phyloP scores from a whole-genome alignment of 2,329 filamentous ascomycete genomes.

The Claviceps quebecensis region DNA sequence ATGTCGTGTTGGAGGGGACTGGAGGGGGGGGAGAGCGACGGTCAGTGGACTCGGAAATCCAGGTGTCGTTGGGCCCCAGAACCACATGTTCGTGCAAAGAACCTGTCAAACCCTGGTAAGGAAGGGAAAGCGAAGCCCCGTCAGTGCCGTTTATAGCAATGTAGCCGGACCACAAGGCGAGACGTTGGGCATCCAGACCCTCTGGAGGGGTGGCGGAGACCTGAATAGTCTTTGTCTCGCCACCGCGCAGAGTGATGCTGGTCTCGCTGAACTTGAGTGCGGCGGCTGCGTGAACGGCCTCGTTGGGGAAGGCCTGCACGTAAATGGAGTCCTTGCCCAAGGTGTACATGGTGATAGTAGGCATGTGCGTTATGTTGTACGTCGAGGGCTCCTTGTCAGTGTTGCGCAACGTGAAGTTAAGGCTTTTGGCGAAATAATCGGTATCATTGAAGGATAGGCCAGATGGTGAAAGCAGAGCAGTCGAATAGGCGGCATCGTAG shows the following conservation, averaged over 20 bases:
- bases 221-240: constrained; percentile 2
- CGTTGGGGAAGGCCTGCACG: constrained; percentile 30
- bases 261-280: constrained; percentile 10
- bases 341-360: constrained; percentile 40
- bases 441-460: constrained; percentile 52
- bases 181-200: constrained; percentile 3
- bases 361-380: constrained; percentile 36
- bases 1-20: constrained; percentile 22
- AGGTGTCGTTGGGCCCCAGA: constrained; percentile 12
- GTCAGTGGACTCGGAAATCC: constrained; percentile 17
- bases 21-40: not conserved
- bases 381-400: constrained; percentile 31
- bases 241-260: constrained; percentile 2
- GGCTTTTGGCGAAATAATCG: constrained; percentile 33
- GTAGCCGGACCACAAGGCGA: constrained; percentile 8
- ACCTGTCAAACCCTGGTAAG: constrained; percentile 26
- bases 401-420: constrained; percentile 44
- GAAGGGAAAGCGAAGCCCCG: constrained; percentile 22
- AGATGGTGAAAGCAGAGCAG: constrained; percentile 37
- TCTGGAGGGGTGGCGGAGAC: constrained; percentile 4
- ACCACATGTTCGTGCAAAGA: constrained; percentile 18
- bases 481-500: constrained; percentile 41
- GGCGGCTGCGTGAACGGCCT: constrained; percentile 26
- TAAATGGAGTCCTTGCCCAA: constrained; percentile 19
- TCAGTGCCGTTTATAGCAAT: constrained; percentile 21